Percentiles rank a stretch among this genome's conserved stretches.
Evolutionary conservation across 2,329 filamentous ascomycete genomes (phyloP).

Genomic region (Verticillium isaacii): DNA sequence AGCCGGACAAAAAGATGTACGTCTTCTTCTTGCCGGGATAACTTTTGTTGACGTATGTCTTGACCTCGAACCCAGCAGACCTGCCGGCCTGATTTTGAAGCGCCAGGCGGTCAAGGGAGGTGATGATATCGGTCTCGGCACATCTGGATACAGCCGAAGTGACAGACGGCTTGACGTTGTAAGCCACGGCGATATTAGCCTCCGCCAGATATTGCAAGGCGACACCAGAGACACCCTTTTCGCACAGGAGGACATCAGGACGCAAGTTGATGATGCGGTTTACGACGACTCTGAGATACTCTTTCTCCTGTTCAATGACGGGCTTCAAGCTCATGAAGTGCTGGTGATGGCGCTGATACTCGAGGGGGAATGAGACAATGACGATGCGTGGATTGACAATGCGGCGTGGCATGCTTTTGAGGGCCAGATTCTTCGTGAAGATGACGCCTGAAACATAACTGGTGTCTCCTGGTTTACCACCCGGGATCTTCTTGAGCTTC

Average conservation of each 20-base stretch:
- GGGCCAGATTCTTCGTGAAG: constrained; percentile 92
- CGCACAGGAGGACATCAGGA: constrained; percentile 83
- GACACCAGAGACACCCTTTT: constrained; percentile 87
- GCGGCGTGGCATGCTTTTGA: constrained; percentile 92
- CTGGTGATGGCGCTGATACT: constrained; percentile 83
- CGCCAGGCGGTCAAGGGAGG: constrained; percentile 89
- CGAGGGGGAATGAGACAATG: constrained; percentile 90
- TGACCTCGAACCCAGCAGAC: constrained; percentile 87
- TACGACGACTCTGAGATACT: constrained; percentile 87
- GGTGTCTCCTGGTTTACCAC: constrained; percentile 84
- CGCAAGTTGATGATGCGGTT: constrained; percentile 82
- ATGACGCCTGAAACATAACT: constrained; percentile 96
- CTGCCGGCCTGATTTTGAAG: constrained; percentile 71
- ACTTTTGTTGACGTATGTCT: constrained; percentile 82
- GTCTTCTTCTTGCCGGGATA: constrained; percentile 78
- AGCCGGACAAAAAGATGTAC: constrained; percentile 92
- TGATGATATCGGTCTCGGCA: constrained; percentile 86
- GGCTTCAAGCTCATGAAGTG: constrained; percentile 98
- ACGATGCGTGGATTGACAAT: constrained; percentile 82
- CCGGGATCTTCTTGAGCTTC: constrained; percentile 93
- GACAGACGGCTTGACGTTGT: constrained; percentile 95
- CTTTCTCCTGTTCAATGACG: constrained; percentile 92
- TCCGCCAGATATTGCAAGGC: constrained; percentile 85
- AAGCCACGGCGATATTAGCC: constrained; percentile 86
- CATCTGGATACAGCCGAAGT: constrained; percentile 92